These are phyloP conservation scores for Quercus mongolica DNA, from an alignment of 306 rosid species.

Conservation along the genomic window DNA sequence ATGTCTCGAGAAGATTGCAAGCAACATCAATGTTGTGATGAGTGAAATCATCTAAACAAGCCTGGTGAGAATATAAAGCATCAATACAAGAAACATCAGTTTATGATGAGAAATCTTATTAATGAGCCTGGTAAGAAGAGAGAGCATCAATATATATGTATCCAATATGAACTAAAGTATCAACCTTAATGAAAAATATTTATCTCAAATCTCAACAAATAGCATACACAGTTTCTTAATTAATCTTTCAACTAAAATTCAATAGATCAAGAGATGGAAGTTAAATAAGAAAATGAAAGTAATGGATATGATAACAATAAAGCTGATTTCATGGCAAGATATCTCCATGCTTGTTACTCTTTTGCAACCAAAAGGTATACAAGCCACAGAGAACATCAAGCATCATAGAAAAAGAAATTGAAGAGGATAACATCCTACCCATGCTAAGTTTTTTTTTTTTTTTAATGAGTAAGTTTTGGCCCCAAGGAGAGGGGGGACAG, in stretches of 20 bases:
- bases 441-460: too few relatives aligned
- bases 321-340: not conserved
- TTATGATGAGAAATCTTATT: not conserved
- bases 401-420: not conserved
- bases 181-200: not conserved
- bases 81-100: slow-evolving; percentile 1
- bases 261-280: not conserved
- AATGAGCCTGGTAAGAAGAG: slow-evolving; percentile 14
- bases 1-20: slow-evolving; percentile 95
- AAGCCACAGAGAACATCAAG: not conserved
- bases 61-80: slow-evolving; percentile 43
- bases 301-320: not conserved
- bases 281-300: not conserved
- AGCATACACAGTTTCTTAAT: not conserved
- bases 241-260: not conserved
- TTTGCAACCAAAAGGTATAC: not conserved
- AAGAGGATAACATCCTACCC: not conserved
- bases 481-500: too few relatives aligned
- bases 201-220: not conserved
- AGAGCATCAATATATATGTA: not conserved
- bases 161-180: not conserved
- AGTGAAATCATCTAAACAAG: slow-evolving; percentile 95
- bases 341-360: not conserved
- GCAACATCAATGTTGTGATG: slow-evolving; percentile 99
- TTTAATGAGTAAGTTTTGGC: too few relatives aligned